Evolutionary conservation across 768 basidiomycete genomes (phyloP), one percentile per base, ranked within the genome.

Genomic region (Boletus rubroflammeus): DNA sequence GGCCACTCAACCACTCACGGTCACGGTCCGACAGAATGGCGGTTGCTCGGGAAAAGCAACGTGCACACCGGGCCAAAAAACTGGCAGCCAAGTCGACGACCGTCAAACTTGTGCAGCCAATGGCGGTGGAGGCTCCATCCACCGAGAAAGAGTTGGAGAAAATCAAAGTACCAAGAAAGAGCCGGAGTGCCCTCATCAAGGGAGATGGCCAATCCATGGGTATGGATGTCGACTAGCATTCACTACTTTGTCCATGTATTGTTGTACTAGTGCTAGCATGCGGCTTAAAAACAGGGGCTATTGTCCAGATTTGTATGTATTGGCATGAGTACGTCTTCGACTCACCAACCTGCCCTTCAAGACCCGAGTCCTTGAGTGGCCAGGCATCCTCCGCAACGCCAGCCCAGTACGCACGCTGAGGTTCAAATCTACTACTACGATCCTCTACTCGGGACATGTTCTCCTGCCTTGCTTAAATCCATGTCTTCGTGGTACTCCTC

Each of bases 161-260:
- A 73, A 86, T 96, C 77, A 88, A 82, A 70, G 82, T 85, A 8
- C 62, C 78, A 6, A 73, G 77, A 61, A 88, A 85, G 66, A 71
- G 80, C 40, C 80, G 76, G 63, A 88, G 81, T 67, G 89, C 88
- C 36, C 81, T 98, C 45, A 76, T 96, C 35, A 82, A 81, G 59
- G 90, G 91, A 56, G 90, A 90, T 54, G 90, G 91, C 14, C 86
- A 83, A 28, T 84, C 87, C 2, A 96, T 97, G 94, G 85, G 83
- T 26, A 98, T 97, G 94, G 88, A 89, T 44, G 72, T 91, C 64
- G 88, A 91, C 66, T 91, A 68, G 79, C 17, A 34, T 46, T 25
- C 5, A 5, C 41, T 25, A 17, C 14, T 32, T 28, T 26, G 34
- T 31, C 29, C 32, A 25, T 46, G 36, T 50, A 40, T 47, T 38